A percentile compares a stretch with the other conserved stretches of the same genome.
These are phyloP conservation scores for Aspergillus terreus DNA, from an alignment of 2,329 filamentous ascomycete species.

Conservation along the genomic window DNA sequence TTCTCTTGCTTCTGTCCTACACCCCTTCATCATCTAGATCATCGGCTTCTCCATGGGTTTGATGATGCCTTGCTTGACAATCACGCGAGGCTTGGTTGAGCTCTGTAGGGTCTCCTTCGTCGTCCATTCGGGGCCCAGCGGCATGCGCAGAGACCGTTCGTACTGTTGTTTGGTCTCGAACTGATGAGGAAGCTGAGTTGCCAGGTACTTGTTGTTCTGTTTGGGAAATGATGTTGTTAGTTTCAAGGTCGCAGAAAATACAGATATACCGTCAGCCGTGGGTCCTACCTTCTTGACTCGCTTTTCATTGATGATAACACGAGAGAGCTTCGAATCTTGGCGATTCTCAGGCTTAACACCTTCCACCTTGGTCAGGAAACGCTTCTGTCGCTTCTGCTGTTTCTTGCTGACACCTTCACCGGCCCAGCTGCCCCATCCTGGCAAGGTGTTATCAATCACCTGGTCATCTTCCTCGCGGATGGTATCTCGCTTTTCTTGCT, in stretches of 20 bases:
- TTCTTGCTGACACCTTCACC: slow-evolving; percentile 75
- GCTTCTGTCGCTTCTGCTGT: slow-evolving; percentile 59
- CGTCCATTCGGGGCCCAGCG: slow-evolving; percentile 89
- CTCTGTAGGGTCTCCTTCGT: slow-evolving; percentile 95
- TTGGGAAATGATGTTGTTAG: slow-evolving; percentile 7
- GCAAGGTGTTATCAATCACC: slow-evolving; percentile 76
- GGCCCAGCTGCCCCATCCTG: slow-evolving; percentile 91
- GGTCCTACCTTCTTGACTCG: slow-evolving; percentile 71
- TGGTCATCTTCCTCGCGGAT: slow-evolving; percentile 78
- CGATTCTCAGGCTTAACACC: slow-evolving; percentile 74
- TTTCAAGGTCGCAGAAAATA: background rate
- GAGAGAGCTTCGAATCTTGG: slow-evolving; percentile 75
- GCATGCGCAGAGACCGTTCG: slow-evolving; percentile 79
- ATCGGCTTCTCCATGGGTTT: slow-evolving; percentile 78
- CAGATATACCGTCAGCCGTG: background rate
- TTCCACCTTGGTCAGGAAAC: slow-evolving; percentile 47
- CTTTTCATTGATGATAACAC: slow-evolving; percentile 92
- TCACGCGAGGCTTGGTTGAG: slow-evolving; percentile 79
- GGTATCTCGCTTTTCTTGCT: slow-evolving; percentile 69
- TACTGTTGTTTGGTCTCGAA: slow-evolving; percentile 88
- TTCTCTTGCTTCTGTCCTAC: background rate
- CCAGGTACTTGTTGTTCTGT: slow-evolving; percentile 81
- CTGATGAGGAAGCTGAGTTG: slow-evolving; percentile 77
- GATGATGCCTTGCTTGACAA: slow-evolving; percentile 89
- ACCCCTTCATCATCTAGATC: slow-evolving; percentile 32